Base-by-base conservation (phyloP, 2,329 filamentous ascomycete genomes). In the Bipolaris cookei region DNA sequence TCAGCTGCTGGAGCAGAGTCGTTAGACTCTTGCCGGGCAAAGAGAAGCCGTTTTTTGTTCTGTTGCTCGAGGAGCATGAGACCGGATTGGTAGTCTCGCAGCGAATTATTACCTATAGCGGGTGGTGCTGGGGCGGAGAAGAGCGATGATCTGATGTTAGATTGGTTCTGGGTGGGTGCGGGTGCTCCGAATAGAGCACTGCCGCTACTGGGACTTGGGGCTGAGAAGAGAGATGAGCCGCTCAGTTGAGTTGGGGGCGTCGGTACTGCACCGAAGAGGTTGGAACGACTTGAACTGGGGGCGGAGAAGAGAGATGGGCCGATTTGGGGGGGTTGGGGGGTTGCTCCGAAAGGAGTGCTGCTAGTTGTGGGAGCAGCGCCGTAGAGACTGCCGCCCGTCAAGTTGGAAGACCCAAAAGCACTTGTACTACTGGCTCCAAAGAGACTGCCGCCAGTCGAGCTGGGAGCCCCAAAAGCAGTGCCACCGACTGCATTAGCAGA, bases 51-150 rank as follows among this genome's bases (percentile, higher is more conserved):
- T 14, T 42, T 51, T 13, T 44, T 51, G 68, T 93, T 93, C 76
- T 93, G 89, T 76, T 93, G 90, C 75, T 93, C 90, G 8, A 93
- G 83, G 28, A 92, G 78, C 90, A 92, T 93, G 71, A 92, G 77
- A 70, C 92, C 88, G 89, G 91, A 92, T 78, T 93, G 90, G 68
- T 93, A 92, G 73, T 93, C 90, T 74, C 92, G 89, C 25, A 93
- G 80, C n/a, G n/a, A 8, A 13, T 2, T 32, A 8, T 14, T 32
- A 11, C 10, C 28, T 10, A 10, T 8, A 3, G 42, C 1, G 5
- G 42, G 20, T 11, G 42, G 25, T 14, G 25, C n/a, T 14, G 42
- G n/a, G 4, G 42, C 28, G 10, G 28, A 16, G 6, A 32, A 45
- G 16, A 44, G 8, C n/a, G 14, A 25, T 11, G 28, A 3, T 1